Conservation (phyloP, 495 filamentous ascomycete genomes). For the Acidiella bohemica region DNA sequence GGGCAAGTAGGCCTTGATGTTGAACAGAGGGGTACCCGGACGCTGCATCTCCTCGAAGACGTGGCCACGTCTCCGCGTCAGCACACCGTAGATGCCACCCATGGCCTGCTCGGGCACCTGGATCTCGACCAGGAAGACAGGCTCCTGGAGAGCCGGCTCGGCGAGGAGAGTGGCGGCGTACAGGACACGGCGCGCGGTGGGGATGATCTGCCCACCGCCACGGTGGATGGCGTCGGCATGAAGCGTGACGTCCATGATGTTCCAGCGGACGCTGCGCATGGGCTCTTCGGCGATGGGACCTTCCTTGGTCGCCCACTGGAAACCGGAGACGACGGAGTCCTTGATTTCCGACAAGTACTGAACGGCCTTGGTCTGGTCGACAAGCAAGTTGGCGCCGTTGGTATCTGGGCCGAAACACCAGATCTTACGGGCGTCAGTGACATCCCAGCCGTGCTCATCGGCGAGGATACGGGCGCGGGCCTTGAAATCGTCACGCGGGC, state of each 20-base stretch:
- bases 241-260: constrained; percentile 98
- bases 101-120: constrained; percentile 97
- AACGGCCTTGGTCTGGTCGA: constrained; percentile 99
- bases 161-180: constrained; percentile 87
- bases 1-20: constrained; percentile 97
- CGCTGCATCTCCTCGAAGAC: constrained; percentile 98
- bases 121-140: constrained; percentile 98
- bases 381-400: constrained; percentile 90
- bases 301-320: constrained; percentile 99
- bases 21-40: constrained; percentile 97
- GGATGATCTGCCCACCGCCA: constrained; percentile 98
- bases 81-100: constrained; percentile 99
- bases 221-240: constrained; percentile 99
- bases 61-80: constrained; percentile 95
- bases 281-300: constrained; percentile 96
- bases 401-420: constrained; percentile 99
- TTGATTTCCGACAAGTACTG: constrained; percentile 99
- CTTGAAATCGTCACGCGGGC: constrained; percentile 98
- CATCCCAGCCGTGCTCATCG: constrained; percentile 97
- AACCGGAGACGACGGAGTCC: constrained; percentile 98
- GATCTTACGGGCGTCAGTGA: constrained; percentile 99
- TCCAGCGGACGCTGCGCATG: constrained; percentile 93
- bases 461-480: constrained; percentile 89
- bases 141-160: constrained; percentile 81
- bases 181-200: constrained; percentile 92